Evolutionary conservation across 768 basidiomycete genomes (phyloP), one percentile per base, ranked within the genome.

Genomic region (Tubosaeta sp.): DNA sequence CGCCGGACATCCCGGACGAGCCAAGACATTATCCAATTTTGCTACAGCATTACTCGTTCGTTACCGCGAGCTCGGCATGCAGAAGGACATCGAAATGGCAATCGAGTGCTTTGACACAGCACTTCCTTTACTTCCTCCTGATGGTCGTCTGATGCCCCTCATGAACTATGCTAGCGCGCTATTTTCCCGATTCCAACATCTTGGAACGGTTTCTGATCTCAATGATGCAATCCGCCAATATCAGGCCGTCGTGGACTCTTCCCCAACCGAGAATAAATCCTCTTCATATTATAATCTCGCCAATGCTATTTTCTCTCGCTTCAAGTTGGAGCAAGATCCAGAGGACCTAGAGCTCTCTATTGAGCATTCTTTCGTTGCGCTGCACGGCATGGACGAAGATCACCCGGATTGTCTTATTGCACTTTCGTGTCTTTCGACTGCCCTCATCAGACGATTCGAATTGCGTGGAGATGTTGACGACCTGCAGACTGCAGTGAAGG

Each of bases 91-190:
- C 4, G 62, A 71, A 35, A 52, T 65, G n/a, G 71, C 61, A 9
- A 59, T 67, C 39, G 55, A 59, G 31, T 50, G 59, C 38, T 65
- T 69, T 27, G 55, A 47, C 34, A 54, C 55, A 7, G 65, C 59
- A 9, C 62, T 65, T 14, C 43, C 57, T 31, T 37, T 51, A 0
- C 60, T 66, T 17, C 59, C 65, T 19, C 53, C 53, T 3, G 46
- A 55, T 26, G 52, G 54, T 29, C 61, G 65, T 38, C 51, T 62
- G 7, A 50, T 58, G 25, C 42, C 63, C 31, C 57, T 58, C 22
- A 67, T 65, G 65, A 64, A 65, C 43, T 63, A 65, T 32, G 67
- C 66, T 14, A 67, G 63, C 19, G 66, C 67, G 16, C 46, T 69
- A 2, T 53, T 59, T 42, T 67, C 61, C 12, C 57, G 67, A 31